A percentile compares a stretch with the other conserved stretches of the same genome.
Conservation (phyloP, 2,329 filamentous ascomycete genomes). For the Arthrobotrys sphaeroides region DNA sequence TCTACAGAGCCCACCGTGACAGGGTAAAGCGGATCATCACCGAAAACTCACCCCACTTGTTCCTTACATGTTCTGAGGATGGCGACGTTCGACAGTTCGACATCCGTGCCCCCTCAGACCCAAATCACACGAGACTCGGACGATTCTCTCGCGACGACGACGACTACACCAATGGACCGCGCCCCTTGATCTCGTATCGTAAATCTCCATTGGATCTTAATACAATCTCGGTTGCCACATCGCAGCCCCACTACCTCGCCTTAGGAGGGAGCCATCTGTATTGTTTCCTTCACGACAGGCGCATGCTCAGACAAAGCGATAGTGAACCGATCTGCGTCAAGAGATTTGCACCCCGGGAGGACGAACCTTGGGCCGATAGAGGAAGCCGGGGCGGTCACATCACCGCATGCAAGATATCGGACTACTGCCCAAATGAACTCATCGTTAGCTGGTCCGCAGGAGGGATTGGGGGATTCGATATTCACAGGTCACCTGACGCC, state of each 20-base stretch:
- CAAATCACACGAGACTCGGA: slow-evolving; percentile 44
- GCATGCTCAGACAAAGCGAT: slow-evolving; percentile 71
- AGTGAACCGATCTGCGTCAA: slow-evolving; percentile 71
- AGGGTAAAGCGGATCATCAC: slow-evolving; percentile 75
- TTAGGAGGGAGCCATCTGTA: slow-evolving; percentile 74
- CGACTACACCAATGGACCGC: slow-evolving; percentile 67
- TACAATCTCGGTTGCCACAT: slow-evolving; percentile 74
- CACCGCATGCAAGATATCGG: slow-evolving; percentile 76
- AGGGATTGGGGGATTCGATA: slow-evolving; percentile 73
- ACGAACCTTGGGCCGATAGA: slow-evolving; percentile 63
- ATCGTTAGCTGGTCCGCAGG: slow-evolving; percentile 75
- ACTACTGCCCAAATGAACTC: slow-evolving; percentile 74
- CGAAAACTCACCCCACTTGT: slow-evolving; percentile 73
- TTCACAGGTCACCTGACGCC: slow-evolving; percentile 69
- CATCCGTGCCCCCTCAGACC: slow-evolving; percentile 68
- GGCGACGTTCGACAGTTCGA: slow-evolving; percentile 77
- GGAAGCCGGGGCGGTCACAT: slow-evolving; percentile 66
- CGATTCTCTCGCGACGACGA: slow-evolving; percentile 60
- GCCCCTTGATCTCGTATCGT: slow-evolving; percentile 74
- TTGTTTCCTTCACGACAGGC: slow-evolving; percentile 74
- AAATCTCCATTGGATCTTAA: slow-evolving; percentile 72
- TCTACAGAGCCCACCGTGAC: slow-evolving; percentile 72
- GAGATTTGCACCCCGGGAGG: slow-evolving; percentile 71
- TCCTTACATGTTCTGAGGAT: slow-evolving; percentile 75
- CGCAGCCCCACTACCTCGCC: slow-evolving; percentile 75